Percentiles rank a stretch among this genome's conserved stretches.
Conservation (phyloP, 176 grass and related monocot genomes). For the Oropetium thomaeum region DNA sequence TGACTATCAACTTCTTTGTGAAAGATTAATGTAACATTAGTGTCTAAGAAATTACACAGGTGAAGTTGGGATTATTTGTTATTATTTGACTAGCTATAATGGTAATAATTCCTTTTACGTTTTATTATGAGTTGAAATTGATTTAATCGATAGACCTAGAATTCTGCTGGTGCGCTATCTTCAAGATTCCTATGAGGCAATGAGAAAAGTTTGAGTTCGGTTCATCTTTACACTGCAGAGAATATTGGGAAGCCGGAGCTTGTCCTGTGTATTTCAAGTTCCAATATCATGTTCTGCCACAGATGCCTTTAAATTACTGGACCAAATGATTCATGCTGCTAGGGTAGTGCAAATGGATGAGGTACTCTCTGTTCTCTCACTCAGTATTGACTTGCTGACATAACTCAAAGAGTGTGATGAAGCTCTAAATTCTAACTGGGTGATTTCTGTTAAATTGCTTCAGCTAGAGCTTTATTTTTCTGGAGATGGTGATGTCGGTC, state of each 20-base stretch:
- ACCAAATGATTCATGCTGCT: constrained; percentile 52
- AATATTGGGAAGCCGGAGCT: constrained; percentile 41
- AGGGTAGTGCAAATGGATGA: constrained; percentile 64
- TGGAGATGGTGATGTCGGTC: constrained; percentile 52
- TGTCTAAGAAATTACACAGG: not conserved
- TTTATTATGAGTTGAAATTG: not conserved
- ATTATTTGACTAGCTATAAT: not conserved
- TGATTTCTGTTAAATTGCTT: constrained; percentile 19
- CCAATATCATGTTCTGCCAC: constrained; percentile 29
- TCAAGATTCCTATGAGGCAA: not conserved
- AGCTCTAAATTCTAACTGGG: constrained; percentile 12
- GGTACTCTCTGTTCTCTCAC: constrained; percentile 41
- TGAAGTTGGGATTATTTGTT: not conserved
- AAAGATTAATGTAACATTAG: not conserved
- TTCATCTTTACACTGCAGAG: constrained; percentile 42
- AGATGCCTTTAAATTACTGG: constrained; percentile 43
- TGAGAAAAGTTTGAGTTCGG: not conserved
- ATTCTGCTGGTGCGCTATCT: not conserved
- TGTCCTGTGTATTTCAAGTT: constrained; percentile 51
- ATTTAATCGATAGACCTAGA: not conserved
- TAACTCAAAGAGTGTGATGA: not conserved
- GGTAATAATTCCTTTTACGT: not conserved
- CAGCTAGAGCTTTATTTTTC: constrained; percentile 94
- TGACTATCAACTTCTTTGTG: not conserved
- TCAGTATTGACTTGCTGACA: not conserved